Conservation (phyloP, 1,284 basidiomycete genomes). For the Pisolithus thermaeus region DNA sequence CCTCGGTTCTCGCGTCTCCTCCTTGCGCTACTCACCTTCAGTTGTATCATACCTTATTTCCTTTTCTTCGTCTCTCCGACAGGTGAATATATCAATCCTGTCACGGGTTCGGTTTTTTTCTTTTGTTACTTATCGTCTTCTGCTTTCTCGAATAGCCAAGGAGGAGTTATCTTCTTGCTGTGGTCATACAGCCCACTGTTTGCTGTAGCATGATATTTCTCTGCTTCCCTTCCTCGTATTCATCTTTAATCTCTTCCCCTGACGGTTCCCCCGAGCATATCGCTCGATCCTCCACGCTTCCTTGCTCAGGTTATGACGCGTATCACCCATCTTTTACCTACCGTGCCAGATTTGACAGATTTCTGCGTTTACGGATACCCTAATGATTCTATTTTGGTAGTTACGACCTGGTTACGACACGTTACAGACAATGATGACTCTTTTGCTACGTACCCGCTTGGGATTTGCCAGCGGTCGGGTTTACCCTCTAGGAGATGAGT, state of each 20-base stretch:
- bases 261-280: not conserved
- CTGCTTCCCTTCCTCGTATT: conserved; percentile 10
- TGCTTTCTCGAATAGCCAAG: conserved; percentile 21
- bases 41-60: conserved; percentile 29
- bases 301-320: conserved; percentile 8
- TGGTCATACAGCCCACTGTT: conserved; percentile 24
- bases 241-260: conserved; percentile 12
- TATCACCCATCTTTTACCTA: conserved; percentile 8
- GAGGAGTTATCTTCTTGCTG: conserved; percentile 24
- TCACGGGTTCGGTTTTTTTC: conserved; percentile 14
- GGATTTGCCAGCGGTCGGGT: not conserved
- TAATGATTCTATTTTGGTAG: conserved; percentile 7
- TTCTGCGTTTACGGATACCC: conserved; percentile 21
- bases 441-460: conserved; percentile 7
- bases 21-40: conserved; percentile 25
- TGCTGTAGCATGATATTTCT: conserved; percentile 29
- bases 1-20: conserved; percentile 14
- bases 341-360: conserved; percentile 25
- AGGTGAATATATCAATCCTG: conserved; percentile 30
- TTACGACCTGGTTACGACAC: conserved; percentile 20
- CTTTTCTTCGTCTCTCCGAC: conserved; percentile 22
- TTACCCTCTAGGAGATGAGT: not conserved
- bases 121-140: conserved; percentile 29
- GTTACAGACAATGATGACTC: conserved; percentile 19
- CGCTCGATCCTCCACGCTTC: conserved; percentile 7